Base-by-base conservation (phyloP, 2,329 filamentous ascomycete genomes). In the Sphaerulina vaccinii region DNA sequence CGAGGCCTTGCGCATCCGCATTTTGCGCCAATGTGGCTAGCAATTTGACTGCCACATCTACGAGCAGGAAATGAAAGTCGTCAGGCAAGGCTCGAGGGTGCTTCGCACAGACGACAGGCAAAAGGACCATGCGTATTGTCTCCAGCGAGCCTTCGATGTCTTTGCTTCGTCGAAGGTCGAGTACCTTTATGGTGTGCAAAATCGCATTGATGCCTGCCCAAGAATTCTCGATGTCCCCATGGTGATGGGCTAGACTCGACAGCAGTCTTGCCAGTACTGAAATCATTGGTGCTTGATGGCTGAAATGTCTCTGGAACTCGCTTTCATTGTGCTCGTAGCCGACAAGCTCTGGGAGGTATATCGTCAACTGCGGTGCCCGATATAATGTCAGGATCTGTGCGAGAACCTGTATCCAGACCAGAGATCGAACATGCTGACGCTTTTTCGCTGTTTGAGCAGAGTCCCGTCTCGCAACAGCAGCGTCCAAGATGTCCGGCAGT, bases 41-140 rank as follows among this genome's bases (percentile, higher is more conserved):
- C 40, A 45, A 24, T 21, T 23, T 36, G 27, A 45, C 21, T 13
- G 49, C 37, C 13, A 38, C 39, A 15, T 51, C 37, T 13, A 60
- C 24, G 22, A 56, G 27, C n/a, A 51, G 41, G 13, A 52, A 52
- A 49, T 68, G 65, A 24, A 68, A 63, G 16, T 49, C 45, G 1
- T 49, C 36, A 2, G 64, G 64, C 11, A 68, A 49, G 7, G 60
- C 63, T 32, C 65, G 60, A 9, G 65, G 62, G 39, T 65, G 63
- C 45, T 66, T 68, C 29, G 60, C 60, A 21, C 62, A 61, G n/a
- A 65, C 55, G 13, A 55, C 39, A 7, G 63, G 64, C 16, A 66
- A 37, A 7, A 68, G 42, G 37, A 52, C 46, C 10, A 49, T 29
- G 36, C 65, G 62, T 35, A 61, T 52, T 13, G 56, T 48, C 11